Percentiles rank a stretch among this genome's conserved stretches.
phyloP scores from a whole-genome alignment of 73 alveolate species.

The Tetrahymena borealis region DNA sequence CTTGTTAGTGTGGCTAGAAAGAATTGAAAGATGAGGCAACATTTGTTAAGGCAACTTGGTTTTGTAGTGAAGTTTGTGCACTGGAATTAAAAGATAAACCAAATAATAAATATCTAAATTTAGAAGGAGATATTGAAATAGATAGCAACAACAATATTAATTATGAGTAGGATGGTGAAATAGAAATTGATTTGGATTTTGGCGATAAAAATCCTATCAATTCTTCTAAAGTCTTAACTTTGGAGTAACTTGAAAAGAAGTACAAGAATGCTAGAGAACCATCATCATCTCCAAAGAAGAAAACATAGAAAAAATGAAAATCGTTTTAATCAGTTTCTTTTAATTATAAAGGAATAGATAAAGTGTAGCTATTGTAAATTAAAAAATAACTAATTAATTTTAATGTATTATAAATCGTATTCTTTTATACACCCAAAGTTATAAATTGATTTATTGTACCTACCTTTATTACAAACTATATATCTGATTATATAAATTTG shows the following conservation, averaged over 20 bases:
- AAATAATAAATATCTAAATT: not conserved
- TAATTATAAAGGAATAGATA: no score
- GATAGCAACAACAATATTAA: not conserved
- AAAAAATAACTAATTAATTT: no score
- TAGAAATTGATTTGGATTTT: not conserved
- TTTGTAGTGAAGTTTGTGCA: not conserved
- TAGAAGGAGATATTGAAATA: not conserved
- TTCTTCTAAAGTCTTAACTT: not conserved
- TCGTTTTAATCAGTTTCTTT: not conserved
- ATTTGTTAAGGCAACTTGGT: not conserved
- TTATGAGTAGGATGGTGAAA: not conserved
- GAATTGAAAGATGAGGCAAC: not conserved
- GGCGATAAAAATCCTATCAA: not conserved
- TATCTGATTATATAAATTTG: no score
- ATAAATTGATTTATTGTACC: no score
- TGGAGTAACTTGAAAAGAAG: not conserved
- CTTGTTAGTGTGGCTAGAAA: not conserved
- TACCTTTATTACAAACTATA: no score
- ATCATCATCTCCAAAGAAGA: not conserved
- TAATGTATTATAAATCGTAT: no score
- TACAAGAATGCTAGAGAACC: not conserved
- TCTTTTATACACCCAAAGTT: no score
- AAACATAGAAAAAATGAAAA: not conserved
- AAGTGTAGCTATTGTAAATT: no score
- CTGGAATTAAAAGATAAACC: not conserved